A percentile compares a stretch with the other conserved stretches of the same genome.
phyloP scores from a whole-genome alignment of 805 yeast species.

The Pichia gijzeniarum region DNA sequence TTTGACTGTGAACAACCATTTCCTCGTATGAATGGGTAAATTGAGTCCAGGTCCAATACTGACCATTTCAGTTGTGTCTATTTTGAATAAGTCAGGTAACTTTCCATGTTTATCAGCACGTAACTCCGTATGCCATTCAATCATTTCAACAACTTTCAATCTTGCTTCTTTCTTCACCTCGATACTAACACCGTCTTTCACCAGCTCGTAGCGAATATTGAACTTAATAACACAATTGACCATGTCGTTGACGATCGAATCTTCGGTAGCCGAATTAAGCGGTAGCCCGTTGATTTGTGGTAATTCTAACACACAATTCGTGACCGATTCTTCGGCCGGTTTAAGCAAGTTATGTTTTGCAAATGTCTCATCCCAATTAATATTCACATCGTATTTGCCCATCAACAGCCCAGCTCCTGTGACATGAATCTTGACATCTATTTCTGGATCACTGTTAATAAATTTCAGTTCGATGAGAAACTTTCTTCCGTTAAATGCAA shows the following conservation, averaged over 20 bases:
- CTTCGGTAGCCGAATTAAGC: not conserved
- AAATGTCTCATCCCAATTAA: constrained; percentile 18
- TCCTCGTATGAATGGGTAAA: constrained; percentile 22
- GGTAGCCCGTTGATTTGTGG: constrained; percentile 20
- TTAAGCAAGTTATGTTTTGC: constrained; percentile 6
- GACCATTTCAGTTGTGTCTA: not conserved
- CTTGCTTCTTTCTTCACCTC: constrained; percentile 2
- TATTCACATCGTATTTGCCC: constrained; percentile 10
- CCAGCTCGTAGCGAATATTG: constrained; percentile 9
- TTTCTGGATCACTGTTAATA: constrained; percentile 27
- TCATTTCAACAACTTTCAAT: constrained; percentile 9
- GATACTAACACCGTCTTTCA: constrained; percentile 2
- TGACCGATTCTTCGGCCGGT: not conserved
- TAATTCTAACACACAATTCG: constrained; percentile 13
- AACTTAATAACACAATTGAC: constrained; percentile 18
- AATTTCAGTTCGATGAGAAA: constrained; percentile 23
- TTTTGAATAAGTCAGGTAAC: constrained; percentile 7
- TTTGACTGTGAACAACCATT: constrained; percentile 9
- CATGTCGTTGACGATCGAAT: not conserved
- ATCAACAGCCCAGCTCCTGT: not conserved
- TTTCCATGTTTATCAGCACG: constrained; percentile 4
- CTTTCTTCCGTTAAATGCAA: constrained; percentile 30
- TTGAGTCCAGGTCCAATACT: not conserved
- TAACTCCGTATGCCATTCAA: constrained; percentile 7
- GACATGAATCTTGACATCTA: constrained; percentile 1